phyloP scores from a whole-genome alignment of 1,284 basidiomycete species.

The Anthracocystis walkeri region DNA sequence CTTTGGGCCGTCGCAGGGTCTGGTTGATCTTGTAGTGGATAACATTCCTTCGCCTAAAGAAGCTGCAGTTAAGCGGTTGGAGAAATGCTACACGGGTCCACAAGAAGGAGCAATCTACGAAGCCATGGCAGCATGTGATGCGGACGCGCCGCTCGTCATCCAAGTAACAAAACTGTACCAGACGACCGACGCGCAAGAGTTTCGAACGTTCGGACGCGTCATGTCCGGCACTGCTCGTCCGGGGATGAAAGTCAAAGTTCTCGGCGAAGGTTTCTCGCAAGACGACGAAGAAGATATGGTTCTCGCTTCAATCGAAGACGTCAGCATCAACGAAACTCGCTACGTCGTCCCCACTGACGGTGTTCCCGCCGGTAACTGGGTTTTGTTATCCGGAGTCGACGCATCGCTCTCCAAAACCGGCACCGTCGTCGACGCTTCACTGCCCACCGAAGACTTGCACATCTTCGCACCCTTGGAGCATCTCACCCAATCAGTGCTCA shows the following conservation, averaged over 20 bases:
- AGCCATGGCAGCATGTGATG: constrained; percentile 84
- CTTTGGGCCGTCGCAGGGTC: constrained; percentile 84
- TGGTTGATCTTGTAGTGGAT: constrained; percentile 91
- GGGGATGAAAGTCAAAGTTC: constrained; percentile 89
- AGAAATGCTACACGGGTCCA: constrained; percentile 56
- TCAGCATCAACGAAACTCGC: constrained; percentile 91
- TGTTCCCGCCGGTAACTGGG: constrained; percentile 90
- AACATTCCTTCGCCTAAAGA: constrained; percentile 86
- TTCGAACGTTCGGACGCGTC: constrained; percentile 94
- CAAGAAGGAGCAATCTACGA: constrained; percentile 71
- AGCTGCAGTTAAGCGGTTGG: constrained; percentile 79
- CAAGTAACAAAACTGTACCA: constrained; percentile 94
- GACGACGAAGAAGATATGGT: constrained; percentile 99
- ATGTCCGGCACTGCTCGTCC: constrained; percentile 88
- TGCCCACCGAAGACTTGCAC: constrained; percentile 79
- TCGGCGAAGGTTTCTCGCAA: constrained; percentile 94
- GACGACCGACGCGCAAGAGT: constrained; percentile 92
- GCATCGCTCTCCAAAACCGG: constrained; percentile 94
- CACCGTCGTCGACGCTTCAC: constrained; percentile 74
- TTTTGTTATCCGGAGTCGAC: constrained; percentile 91
- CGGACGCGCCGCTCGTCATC: constrained; percentile 88
- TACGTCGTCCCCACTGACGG: constrained; percentile 90
- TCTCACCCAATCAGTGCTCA: constrained; percentile 96
- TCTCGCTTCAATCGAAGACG: constrained; percentile 82
- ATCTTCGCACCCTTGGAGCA: constrained; percentile 96